Evolutionary conservation across 2,329 filamentous ascomycete genomes (phyloP).

Genomic region (Xylaria multiplex): DNA sequence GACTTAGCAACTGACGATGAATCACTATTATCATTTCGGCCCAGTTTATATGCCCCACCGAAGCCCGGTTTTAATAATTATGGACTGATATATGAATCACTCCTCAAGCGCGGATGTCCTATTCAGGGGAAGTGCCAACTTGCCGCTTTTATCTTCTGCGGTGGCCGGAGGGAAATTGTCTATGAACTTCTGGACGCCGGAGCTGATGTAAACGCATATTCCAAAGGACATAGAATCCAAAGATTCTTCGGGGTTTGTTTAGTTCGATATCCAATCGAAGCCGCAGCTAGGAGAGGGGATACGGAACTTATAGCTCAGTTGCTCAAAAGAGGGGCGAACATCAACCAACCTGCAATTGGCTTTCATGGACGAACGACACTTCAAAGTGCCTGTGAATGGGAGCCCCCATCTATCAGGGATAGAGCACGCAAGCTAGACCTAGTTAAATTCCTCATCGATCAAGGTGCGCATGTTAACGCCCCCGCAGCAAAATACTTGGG

Average conservation of each 20-base stretch:
- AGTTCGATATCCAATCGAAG: conserved; percentile 7
- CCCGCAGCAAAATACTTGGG: neutral
- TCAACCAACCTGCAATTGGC: conserved; percentile 8
- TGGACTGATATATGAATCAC: conserved; percentile 11
- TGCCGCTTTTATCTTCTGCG: neutral
- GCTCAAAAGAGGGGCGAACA: conserved; percentile 4
- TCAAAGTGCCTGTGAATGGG: conserved; percentile 1
- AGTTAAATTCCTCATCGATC: neutral
- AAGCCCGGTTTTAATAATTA: too few species aligned
- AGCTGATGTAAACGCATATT: conserved; percentile 18
- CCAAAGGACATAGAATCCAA: too few species aligned
- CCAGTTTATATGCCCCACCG: too few species aligned
- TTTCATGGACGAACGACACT: neutral
- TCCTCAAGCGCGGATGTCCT: conserved; percentile 9
- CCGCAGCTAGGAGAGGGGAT: neutral
- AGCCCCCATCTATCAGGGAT: neutral
- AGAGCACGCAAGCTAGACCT: neutral
- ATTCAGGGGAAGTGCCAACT: neutral
- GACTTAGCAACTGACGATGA: conserved; percentile 9
- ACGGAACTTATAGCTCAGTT: neutral
- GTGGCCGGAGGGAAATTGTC: neutral
- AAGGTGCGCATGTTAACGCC: conserved; percentile 18
- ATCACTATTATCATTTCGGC: neutral
- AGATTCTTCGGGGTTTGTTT: too few species aligned
- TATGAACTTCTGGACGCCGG: conserved; percentile 7